Evolutionary conservation across 2,329 filamentous ascomycete species (phyloP).

Genomic region (Clonostachys solani): DNA sequence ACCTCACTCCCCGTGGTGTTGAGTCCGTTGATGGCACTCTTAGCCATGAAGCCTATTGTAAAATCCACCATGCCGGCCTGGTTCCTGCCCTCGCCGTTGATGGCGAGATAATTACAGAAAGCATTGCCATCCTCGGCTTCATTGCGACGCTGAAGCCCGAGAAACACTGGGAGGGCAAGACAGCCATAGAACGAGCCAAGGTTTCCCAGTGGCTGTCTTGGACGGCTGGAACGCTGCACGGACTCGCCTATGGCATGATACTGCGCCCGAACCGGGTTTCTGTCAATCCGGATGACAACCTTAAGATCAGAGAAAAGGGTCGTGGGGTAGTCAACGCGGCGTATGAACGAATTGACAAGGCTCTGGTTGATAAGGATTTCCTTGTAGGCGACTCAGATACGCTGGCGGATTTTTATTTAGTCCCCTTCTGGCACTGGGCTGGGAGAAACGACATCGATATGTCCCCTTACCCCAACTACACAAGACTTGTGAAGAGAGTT

Average conservation of each 20-base stretch:
- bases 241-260: slow-evolving; percentile 14
- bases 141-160: slow-evolving; percentile 14
- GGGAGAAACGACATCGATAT: background rate
- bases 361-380: background rate
- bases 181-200: slow-evolving; percentile 16
- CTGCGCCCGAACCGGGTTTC: too few relatives aligned
- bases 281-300: too few relatives aligned
- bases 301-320: background rate
- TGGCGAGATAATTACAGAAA: slow-evolving; percentile 22
- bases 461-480: slow-evolving; percentile 1
- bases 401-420: slow-evolving; percentile 1
- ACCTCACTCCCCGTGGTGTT: slow-evolving; percentile 3
- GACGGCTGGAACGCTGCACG: slow-evolving; percentile 23
- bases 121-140: slow-evolving; percentile 22
- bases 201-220: slow-evolving; percentile 23
- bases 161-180: slow-evolving; percentile 4
- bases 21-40: slow-evolving; percentile 23
- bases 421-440: slow-evolving; percentile 1
- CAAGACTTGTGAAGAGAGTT: background rate
- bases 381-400: slow-evolving; percentile 2
- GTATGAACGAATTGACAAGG: slow-evolving; percentile 1
- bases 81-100: slow-evolving; percentile 22
- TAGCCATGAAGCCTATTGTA: slow-evolving; percentile 16
- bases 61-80: slow-evolving; percentile 19
- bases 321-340: background rate